These are phyloP conservation scores for Plantago coronopus DNA, from an alignment of 305 asterid genomes.

Conservation along the genomic window DNA sequence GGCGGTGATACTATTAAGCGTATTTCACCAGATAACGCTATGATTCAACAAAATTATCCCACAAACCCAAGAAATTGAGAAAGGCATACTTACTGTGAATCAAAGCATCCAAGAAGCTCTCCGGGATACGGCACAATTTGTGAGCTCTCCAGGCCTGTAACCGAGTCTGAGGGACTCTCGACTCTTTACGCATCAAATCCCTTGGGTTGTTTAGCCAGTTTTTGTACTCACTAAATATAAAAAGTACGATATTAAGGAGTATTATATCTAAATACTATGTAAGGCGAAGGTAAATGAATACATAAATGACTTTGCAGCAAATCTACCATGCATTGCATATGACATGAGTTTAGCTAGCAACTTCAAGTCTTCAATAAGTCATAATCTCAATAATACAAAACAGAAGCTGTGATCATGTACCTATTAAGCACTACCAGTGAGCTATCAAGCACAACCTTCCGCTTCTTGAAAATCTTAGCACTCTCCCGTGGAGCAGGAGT, in stretches of 20 bases:
- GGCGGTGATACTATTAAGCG: slow-evolving; percentile 5
- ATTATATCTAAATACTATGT: slow-evolving; percentile 17
- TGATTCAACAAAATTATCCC: background rate
- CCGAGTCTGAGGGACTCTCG: slow-evolving; percentile 36
- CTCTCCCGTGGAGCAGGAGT: slow-evolving; percentile 69
- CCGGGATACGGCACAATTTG: slow-evolving; percentile 38
- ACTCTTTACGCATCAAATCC: slow-evolving; percentile 47
- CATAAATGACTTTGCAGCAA: background rate
- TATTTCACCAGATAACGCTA: slow-evolving; percentile 12
- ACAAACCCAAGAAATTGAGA: background rate
- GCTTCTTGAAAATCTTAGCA: slow-evolving; percentile 46
- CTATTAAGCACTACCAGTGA: slow-evolving; percentile 38
- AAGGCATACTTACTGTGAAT: slow-evolving; percentile 46
- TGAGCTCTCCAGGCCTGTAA: slow-evolving; percentile 50
- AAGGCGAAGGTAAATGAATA: background rate
- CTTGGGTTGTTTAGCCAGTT: slow-evolving; percentile 44
- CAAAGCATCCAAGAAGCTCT: slow-evolving; percentile 55
- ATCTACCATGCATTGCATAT: slow-evolving; percentile 1
- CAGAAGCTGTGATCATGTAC: slow-evolving; percentile 35
- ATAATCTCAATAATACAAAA: background rate
- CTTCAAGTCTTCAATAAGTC: too few species aligned
- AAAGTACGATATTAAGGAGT: slow-evolving; percentile 13
- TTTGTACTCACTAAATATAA: slow-evolving; percentile 39
- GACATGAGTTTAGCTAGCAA: too few species aligned
- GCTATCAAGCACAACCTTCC: slow-evolving; percentile 45